Evolutionary conservation across 129 eudicot genomes (phyloP).

Genomic region (Sambucus nigra): DNA sequence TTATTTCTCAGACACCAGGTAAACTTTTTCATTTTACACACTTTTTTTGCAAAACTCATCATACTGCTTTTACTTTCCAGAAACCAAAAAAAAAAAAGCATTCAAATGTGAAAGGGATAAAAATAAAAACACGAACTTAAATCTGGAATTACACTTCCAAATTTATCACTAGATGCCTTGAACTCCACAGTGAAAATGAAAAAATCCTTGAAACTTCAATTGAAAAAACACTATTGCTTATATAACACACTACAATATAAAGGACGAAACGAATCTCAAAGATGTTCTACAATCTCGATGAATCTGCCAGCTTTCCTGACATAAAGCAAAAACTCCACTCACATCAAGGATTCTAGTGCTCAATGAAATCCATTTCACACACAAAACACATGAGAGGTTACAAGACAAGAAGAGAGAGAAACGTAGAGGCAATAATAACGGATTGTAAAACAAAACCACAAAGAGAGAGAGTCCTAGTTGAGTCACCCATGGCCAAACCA

Average conservation of each 20-base stretch:
- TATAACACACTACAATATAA: background rate
- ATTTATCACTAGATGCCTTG: background rate
- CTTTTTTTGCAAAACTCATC: background rate
- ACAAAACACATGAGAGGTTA: background rate
- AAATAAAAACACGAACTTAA: background rate
- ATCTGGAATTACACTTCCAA: too few species aligned
- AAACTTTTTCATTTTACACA: background rate
- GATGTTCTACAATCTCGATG: conserved; percentile 9
- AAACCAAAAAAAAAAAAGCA: too few species aligned
- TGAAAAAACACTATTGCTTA: background rate
- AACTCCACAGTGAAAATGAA: background rate
- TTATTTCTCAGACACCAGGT: background rate
- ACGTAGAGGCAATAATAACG: conserved; percentile 5
- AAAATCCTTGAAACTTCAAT: background rate
- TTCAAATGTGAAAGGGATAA: background rate
- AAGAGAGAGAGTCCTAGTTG: conserved; percentile 26
- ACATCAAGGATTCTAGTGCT: background rate
- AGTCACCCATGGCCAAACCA: conserved; percentile 88
- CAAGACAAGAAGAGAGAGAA: background rate
- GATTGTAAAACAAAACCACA: conserved; percentile 10
- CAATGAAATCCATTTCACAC: background rate
- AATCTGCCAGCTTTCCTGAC: conserved; percentile 9
- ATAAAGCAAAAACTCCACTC: conserved; percentile 10
- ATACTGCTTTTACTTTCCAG: background rate
- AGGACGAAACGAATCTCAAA: background rate